Evolutionary conservation across 495 filamentous ascomycete species (phyloP).

Genomic region (Penicillium ochrochloron): DNA sequence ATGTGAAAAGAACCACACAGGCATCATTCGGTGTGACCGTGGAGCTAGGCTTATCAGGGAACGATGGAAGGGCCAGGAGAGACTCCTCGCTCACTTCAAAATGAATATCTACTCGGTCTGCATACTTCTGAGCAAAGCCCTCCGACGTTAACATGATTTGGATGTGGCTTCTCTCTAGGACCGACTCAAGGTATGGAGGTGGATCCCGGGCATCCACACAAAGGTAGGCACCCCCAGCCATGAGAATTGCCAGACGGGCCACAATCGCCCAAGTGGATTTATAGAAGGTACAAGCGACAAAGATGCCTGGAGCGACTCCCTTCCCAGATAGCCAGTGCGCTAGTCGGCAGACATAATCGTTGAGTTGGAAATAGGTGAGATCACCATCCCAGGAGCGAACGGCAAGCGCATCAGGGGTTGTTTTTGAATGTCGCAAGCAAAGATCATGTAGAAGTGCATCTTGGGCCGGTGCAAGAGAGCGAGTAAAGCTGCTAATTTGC

Average conservation of each 20-base stretch:
- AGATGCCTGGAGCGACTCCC: constrained; percentile 42
- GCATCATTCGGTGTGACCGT: constrained; percentile 23
- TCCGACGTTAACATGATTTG: constrained; percentile 14
- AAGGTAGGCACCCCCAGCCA: constrained; percentile 48
- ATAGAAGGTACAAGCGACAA: constrained; percentile 59
- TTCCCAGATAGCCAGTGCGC: constrained; percentile 18
- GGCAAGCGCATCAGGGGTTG: constrained; percentile 14
- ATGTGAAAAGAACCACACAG: constrained; percentile 47
- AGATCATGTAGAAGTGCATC: constrained; percentile 21
- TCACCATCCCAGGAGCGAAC: constrained; percentile 27
- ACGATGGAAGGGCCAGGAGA: neutral
- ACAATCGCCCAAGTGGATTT: constrained; percentile 54
- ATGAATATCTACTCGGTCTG: neutral
- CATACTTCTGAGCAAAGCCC: constrained; percentile 1
- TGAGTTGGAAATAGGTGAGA: constrained; percentile 27
- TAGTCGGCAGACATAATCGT: constrained; percentile 13
- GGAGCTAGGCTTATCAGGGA: neutral
- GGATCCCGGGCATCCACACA: constrained; percentile 20
- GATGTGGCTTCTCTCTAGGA: constrained; percentile 7
- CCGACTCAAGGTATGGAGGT: constrained; percentile 9
- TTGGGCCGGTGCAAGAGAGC: constrained; percentile 14
- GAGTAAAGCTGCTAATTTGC: constrained; percentile 18
- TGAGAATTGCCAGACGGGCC: constrained; percentile 53
- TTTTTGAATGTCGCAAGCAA: neutral
- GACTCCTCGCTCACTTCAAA: neutral